These are phyloP conservation scores for Knoxia roxburghii DNA, from an alignment of 257 asterid genomes.

Conservation along the genomic window DNA sequence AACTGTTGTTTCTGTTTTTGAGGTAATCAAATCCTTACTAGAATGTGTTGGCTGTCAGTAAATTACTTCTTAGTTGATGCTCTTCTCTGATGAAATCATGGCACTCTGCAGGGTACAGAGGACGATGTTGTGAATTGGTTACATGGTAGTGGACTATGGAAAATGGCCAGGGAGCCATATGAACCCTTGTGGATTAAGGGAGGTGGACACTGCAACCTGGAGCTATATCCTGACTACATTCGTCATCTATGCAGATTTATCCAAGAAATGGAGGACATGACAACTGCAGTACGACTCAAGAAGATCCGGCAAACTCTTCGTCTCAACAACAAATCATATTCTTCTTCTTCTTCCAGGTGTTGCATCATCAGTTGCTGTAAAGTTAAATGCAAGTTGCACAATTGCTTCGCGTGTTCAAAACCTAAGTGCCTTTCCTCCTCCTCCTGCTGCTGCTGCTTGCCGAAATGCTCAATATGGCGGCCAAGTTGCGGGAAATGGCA, in stretches of 20 bases:
- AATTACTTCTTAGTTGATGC: neutral
- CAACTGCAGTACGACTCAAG: slow-evolving; percentile 53
- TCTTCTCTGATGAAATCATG: neutral
- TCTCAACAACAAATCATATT: slow-evolving; percentile 32
- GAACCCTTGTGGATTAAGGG: slow-evolving; percentile 99
- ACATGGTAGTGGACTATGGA: slow-evolving; percentile 83
- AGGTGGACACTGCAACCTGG: slow-evolving; percentile 99
- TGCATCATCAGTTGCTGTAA: slow-evolving; percentile 44
- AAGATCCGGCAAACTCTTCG: slow-evolving; percentile 53
- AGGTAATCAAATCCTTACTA: neutral
- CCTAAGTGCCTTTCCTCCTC: slow-evolving; percentile 32
- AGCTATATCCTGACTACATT: slow-evolving; percentile 92
- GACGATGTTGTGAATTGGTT: slow-evolving; percentile 93
- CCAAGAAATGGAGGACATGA: slow-evolving; percentile 86
- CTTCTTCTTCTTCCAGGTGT: slow-evolving; percentile 14
- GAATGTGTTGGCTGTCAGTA: neutral
- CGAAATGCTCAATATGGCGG: slow-evolving; percentile 34
- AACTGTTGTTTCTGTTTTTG: neutral
- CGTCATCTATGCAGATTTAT: slow-evolving; percentile 77
- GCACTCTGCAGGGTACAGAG: slow-evolving; percentile 71
- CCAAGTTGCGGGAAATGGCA: slow-evolving; percentile 35
- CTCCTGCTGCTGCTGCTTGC: slow-evolving; percentile 47
- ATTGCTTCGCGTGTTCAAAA: slow-evolving; percentile 37
- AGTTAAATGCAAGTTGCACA: slow-evolving; percentile 36
- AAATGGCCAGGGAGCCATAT: slow-evolving; percentile 81